These are phyloP conservation scores for Diplotaxis tenuifolia DNA, from an alignment of 345 rosid species.

Conservation along the genomic window DNA sequence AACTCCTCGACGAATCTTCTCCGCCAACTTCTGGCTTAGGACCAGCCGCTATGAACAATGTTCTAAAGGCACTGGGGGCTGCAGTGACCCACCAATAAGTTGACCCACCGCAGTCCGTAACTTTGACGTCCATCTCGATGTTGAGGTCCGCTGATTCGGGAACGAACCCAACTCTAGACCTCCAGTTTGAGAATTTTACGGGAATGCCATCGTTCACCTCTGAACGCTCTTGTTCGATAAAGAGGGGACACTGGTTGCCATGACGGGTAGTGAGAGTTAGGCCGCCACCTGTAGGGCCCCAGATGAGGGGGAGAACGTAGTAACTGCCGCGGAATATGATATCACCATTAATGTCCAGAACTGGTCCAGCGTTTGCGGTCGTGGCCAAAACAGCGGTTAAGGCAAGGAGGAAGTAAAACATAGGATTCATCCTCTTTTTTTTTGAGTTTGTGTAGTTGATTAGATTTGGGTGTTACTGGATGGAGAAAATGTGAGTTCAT, in stretches of 20 bases:
- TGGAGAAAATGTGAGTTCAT: neutral
- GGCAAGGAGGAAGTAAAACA: conserved; percentile 5
- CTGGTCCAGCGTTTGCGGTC: neutral
- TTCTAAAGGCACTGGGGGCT: neutral
- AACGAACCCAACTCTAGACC: neutral
- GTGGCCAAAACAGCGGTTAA: neutral
- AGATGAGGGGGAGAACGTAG: neutral
- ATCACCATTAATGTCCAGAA: neutral
- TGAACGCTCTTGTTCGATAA: neutral
- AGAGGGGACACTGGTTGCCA: neutral
- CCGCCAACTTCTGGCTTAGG: conserved; percentile 40
- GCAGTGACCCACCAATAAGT: conserved; percentile 8
- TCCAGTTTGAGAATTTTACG: conserved; percentile 22
- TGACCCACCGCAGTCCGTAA: neutral
- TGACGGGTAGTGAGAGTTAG: neutral
- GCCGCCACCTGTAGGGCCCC: conserved; percentile 16
- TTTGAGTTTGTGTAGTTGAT: neutral
- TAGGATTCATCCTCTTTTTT: conserved; percentile 15
- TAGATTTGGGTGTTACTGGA: neutral
- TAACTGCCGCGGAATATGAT: neutral
- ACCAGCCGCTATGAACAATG: conserved; percentile 35
- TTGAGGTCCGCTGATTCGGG: neutral
- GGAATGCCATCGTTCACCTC: neutral
- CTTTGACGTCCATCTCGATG: conserved; percentile 1
- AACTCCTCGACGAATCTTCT: conserved; percentile 47